Evolutionary conservation across 2,329 filamentous ascomycete genomes (phyloP), one percentile per base, ranked within the genome.

Genomic region (Fusarium nodosum): DNA sequence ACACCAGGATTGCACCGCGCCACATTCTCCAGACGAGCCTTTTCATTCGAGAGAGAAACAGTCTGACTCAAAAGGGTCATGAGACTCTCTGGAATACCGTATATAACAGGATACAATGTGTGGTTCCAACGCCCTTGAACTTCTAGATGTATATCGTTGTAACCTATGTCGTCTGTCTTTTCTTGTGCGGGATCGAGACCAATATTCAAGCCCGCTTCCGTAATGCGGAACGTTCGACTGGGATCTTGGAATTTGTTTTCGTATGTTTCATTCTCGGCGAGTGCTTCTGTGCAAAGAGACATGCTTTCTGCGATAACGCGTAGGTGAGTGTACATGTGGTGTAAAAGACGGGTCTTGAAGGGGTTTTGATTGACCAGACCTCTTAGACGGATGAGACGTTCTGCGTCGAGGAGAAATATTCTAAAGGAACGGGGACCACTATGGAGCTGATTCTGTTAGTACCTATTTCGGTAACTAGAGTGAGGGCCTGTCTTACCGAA

Each of bases 321-420:
- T 8, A 82, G 74, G 51, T 81, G 83, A 0, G 79, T 81, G 60
- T 85, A 85, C 72, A 82, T 82, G 59, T 84, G 82, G 60, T 85
- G 83, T 0, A 85, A 69, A 0, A 84, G 67, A 3, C 82, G 79
- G 1, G 79, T 73, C 22, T 82, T 81, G 18, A 81, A 78, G 3
- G 82, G 81, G 39, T 82, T 83, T 10, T 69, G 73, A 6, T 77
- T 77, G 8, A 75, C 74, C 1, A 84, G 61, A 0, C 83, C 82
- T 2, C 72, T 65, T 5, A 75, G 51, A 7, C 73, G 78, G 7
- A 84, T 82, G 15, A 83, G 77, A 3, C 79, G 77, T 62, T 84
- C 82, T 0, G 82, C 81, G 50, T 83, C 82, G 1, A 84, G 64
- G 2, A 79, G 73, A n/a, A 78, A 75, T 8, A 73, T 57, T 0